Percentiles rank a stretch among this genome's conserved stretches.
phyloP scores from a whole-genome alignment of 352 stramenopile species.

The Phytophthora fragariae region DNA sequence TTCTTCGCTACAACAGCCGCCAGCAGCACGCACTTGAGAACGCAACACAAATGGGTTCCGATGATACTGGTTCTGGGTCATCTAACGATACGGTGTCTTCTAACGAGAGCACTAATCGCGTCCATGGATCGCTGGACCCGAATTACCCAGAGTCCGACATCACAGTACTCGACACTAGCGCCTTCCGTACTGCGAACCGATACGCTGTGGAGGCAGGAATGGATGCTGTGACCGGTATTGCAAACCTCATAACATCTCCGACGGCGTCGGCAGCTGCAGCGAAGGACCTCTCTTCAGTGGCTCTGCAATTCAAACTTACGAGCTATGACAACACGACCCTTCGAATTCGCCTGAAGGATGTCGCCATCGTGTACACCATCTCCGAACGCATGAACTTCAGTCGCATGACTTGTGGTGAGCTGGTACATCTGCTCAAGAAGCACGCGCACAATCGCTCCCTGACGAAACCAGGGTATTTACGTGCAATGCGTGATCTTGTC shows the following conservation, averaged over 20 bases:
- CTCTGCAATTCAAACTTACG: constrained; percentile 89
- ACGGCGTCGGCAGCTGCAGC: constrained; percentile 45
- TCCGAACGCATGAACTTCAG: constrained; percentile 87
- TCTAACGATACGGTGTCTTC: constrained; percentile 77
- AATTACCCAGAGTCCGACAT: constrained; percentile 57
- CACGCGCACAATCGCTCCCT: constrained; percentile 69
- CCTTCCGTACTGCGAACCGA: constrained; percentile 41
- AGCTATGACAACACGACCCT: constrained; percentile 84
- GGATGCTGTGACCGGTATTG: constrained; percentile 66
- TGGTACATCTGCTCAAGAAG: constrained; percentile 78
- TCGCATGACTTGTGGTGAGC: constrained; percentile 64
- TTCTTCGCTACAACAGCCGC: constrained; percentile 79
- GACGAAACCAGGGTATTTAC: constrained; percentile 79
- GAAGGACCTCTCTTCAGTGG: constrained; percentile 76
- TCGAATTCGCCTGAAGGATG: constrained; percentile 85
- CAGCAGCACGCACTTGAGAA: constrained; percentile 69
- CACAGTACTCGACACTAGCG: constrained; percentile 43
- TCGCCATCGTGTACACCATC: constrained; percentile 89
- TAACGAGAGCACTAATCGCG: constrained; percentile 56
- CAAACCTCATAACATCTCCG: constrained; percentile 67
- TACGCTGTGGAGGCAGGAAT: constrained; percentile 54
- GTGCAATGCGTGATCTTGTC: constrained; percentile 81
- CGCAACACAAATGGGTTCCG: constrained; percentile 44
- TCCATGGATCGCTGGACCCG: constrained; percentile 51
- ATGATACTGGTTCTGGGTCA: constrained; percentile 57